Conservation (phyloP, 1,139 yeast genomes). For the Kazachstania sp. region DNA sequence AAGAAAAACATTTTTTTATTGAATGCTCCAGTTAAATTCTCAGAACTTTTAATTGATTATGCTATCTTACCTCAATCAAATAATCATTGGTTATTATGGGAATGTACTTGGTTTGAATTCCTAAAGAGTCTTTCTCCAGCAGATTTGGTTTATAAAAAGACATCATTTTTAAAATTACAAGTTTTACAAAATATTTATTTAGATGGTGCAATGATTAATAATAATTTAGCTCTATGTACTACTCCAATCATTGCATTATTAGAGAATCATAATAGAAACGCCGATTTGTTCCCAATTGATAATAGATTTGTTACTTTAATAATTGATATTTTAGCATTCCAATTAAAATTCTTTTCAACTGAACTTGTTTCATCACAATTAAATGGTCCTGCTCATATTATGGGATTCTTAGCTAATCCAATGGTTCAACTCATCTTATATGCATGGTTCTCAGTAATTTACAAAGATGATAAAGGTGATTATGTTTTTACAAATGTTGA, state of each 20-base stretch:
- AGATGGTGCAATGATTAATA: slow-evolving; percentile 12
- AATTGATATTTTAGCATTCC: slow-evolving; percentile 15
- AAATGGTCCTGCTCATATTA: slow-evolving; percentile 3
- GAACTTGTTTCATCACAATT: slow-evolving; percentile 11
- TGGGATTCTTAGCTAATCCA: slow-evolving; percentile 15
- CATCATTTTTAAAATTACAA: slow-evolving; percentile 12
- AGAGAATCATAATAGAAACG: slow-evolving; percentile 1
- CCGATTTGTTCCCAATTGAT: slow-evolving; percentile 2
- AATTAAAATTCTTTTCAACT: slow-evolving; percentile 16
- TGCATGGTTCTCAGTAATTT: slow-evolving; percentile 14
- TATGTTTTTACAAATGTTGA: slow-evolving; percentile 5
- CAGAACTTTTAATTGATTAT: slow-evolving; percentile 7
- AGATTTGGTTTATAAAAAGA: slow-evolving; percentile 9
- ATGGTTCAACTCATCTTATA: slow-evolving; percentile 18
- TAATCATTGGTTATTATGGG: slow-evolving; percentile 21
- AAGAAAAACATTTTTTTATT: slow-evolving; percentile 6
- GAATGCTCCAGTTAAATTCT: slow-evolving; percentile 8
- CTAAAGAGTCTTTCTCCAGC: slow-evolving; percentile 9
- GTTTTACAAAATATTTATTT: not conserved
- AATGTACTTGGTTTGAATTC: slow-evolving; percentile 24
- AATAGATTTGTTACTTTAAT: slow-evolving; percentile 11
- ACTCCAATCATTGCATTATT: slow-evolving; percentile 13
- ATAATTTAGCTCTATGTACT: slow-evolving; percentile 16
- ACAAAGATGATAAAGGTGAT: not conserved
- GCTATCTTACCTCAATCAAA: slow-evolving; percentile 8